Evolutionary conservation across 306 rosid genomes (phyloP), one percentile per base, ranked within the genome.

Genomic region (Dicorynia guianensis): DNA sequence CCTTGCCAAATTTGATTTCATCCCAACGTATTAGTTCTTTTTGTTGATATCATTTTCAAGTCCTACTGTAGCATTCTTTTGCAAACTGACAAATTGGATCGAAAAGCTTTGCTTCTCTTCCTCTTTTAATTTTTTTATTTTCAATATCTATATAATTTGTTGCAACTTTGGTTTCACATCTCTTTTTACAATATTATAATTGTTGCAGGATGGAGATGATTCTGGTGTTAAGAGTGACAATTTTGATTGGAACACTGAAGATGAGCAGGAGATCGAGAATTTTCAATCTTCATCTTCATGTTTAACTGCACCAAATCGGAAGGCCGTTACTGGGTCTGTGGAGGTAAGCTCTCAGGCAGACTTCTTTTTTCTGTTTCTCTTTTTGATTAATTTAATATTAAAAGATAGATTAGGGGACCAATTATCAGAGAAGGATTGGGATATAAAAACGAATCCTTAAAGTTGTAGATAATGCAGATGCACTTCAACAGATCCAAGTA

Each of bases 211-310:
- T 63, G 93, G 80, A 39, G 86, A 78, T 69, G 61, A 82, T 77
- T 91, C 90, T 82, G 97, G 84, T 55, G 70, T 65, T 58, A 88
- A 81, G 53, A 63, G 79, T 79, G 93, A 85, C 42, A 76, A 84
- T 35, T 59, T 81, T 71, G 97, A 94, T 77, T 94, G 97, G 98
- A 90, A 87, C 78, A 82, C 91, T 8, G 98, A 94, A 8, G 98
- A 94, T 40, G 98, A 94, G 79, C 83, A 76, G 34, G 98, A 94
- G 79, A 90, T 89, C 83, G 90, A 85, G 33, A 81, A 86, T 74
- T 80, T 85, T 34, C 75, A 88, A 11, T 76, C 91, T 35, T 76
- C 96, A 6, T 79, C 82, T 69, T 74, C 83, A 63, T 50, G 75
- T 83, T 80, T 86, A 81, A 53, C 84, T 38, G 79, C 77, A 72